Base-by-base conservation (phyloP, 1,284 basidiomycete genomes). In the Apiotrichum montevideense region DNA sequence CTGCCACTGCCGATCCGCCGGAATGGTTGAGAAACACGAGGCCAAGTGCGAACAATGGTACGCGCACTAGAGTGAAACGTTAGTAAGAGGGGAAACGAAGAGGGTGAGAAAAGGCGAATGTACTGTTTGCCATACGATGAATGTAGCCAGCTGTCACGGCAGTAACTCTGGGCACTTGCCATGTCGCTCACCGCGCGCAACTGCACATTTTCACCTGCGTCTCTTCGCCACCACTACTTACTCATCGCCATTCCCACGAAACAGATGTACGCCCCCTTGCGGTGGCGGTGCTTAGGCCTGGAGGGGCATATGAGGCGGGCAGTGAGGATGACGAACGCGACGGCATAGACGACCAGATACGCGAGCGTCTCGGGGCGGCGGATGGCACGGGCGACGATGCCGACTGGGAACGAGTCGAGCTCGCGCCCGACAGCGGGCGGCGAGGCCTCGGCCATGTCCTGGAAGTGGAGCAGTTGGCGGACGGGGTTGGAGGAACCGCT, bases 391-490 rank as follows among this genome's bases (percentile, higher is more conserved):
- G 35, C 40, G 29, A 14, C 37, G 11, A 40, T 33, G 29, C 49
- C 49, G 11, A 51, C 49, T 7, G 39, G 49, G 40, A 51, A 51
- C 11, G 39, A 42, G 49, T 51, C 49, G 13, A 40, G 37, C 32
- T 42, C 39, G 32, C 39, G 21, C 21, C 21, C 21, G 21, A 21
- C 21, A 21, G 21, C 21, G 21, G 21, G 21, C 21, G 21, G 21
- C 21, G 21, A 21, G 21, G 21, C 21, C 21, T 21, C 21, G 21
- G 21, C 21, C 21, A 21, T 21, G 21, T 21, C 21, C 21, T 21
- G 21, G 21, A 21, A 21, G 21, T 21, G 21, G 21, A 21, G 21
- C 21, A 21, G 21, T 21, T 21, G 21, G 21, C 21, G 21, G 21
- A 21, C 21, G 21, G 21, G 21, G 21, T 21, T 21, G 21, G 21